Evolutionary conservation across 257 asterid species (phyloP).

Genomic region (Capsicum pubescens): DNA sequence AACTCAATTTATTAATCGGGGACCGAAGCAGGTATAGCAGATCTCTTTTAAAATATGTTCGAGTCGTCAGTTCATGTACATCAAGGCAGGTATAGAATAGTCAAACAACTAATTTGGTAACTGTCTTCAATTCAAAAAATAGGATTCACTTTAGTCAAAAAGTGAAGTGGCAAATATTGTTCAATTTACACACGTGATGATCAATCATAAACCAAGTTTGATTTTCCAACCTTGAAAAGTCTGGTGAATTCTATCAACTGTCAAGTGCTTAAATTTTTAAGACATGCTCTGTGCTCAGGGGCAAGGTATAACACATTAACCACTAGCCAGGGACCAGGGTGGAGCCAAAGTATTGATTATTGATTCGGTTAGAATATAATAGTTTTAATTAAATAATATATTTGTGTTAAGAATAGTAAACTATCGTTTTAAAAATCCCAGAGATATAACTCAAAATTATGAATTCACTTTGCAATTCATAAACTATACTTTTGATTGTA

Average conservation of each 20-base stretch:
- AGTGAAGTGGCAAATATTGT: not conserved
- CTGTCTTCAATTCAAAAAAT: not conserved
- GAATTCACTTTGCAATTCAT: not conserved
- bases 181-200: conserved; percentile 1
- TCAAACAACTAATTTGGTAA: not conserved
- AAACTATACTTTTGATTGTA: not conserved
- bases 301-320: not conserved
- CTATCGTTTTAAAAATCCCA: not conserved
- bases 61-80: no score
- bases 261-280: not conserved
- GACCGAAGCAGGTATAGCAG: no score
- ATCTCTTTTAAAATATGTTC: no score
- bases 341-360: no score
- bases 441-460: not conserved
- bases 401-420: not conserved
- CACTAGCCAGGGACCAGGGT: no score
- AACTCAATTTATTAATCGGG: no score
- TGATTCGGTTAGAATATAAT: not conserved
- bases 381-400: not conserved
- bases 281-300: not conserved
- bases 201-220: not conserved
- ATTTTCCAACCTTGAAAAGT: conserved; percentile 1
- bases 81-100: not conserved
- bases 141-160: not conserved
- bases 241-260: not conserved